Evolutionary conservation across 2,329 filamentous ascomycete species (phyloP), one percentile per base, ranked within the genome.

Genomic region (Aspergillus pseudotamarii): DNA sequence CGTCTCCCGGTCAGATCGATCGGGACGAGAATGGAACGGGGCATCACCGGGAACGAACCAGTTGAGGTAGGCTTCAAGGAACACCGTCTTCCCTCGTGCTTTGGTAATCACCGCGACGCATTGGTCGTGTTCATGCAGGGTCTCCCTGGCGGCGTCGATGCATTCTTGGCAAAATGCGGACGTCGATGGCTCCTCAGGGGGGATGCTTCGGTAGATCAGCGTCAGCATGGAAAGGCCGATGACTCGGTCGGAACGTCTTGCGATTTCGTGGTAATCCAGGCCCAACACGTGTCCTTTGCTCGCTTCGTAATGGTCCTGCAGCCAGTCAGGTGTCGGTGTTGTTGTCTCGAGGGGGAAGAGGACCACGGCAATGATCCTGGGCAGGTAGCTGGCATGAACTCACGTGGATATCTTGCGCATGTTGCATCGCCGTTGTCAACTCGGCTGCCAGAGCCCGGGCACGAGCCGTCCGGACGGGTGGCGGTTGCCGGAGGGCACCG

Each of bases 151-250:
- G 14, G 64, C 51, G 16, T 19, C 48, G 16, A 64, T 63, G 30
- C 62, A 64, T 48, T 62, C 57, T 12, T 51, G 26, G 41, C 54
- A 59, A 14, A 57, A 57, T 48, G 58, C 51, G 3, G 41, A 46
- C 1, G 10, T 34, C 3, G 64, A 64, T 6, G 48, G 36, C 6
- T 57, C 50, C 32, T 60, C 56, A 0, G 62, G 53, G 1, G 57
- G 4, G 9, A 66, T 66, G 3, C 51, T 48, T 4, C 62, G 51
- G 50, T 66, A 68, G 10, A 67, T 64, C 23, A 56, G 54, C 41
- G 61, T 54, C 6, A 66, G 26, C 8, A 50, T 16, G 30, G 11
- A 62, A 60, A 41, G 28, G 54, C 14, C 54, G 36, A 16, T n/a
- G 6, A 50, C 26, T 16, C 26, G 3, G 8, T 50, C 46, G 6